phyloP scores from a whole-genome alignment of 495 filamentous ascomycete genomes.

The Penicillium desertorum region DNA sequence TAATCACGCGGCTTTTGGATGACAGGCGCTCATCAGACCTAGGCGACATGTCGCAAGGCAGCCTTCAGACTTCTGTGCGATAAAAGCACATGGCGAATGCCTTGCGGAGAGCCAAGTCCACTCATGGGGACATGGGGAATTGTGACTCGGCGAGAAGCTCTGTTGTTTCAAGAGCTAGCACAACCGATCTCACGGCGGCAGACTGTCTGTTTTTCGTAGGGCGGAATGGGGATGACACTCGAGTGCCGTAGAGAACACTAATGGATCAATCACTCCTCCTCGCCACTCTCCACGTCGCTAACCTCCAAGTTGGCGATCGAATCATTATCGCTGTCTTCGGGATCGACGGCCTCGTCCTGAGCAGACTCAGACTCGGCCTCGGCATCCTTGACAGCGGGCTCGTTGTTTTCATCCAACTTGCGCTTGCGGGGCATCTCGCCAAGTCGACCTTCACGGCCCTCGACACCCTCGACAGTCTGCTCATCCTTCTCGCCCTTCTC shows the following conservation, averaged over 20 bases:
- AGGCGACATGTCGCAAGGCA: constrained; percentile 1
- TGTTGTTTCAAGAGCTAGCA: constrained; percentile 17
- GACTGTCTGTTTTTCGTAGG: constrained; percentile 1
- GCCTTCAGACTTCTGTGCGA: background rate
- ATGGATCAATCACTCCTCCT: constrained; percentile 38
- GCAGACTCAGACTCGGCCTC: constrained; percentile 30
- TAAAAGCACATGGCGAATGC: background rate
- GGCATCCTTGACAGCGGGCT: constrained; percentile 30
- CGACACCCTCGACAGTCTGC: constrained; percentile 37
- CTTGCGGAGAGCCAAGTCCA: constrained; percentile 3
- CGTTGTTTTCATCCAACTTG: constrained; percentile 46
- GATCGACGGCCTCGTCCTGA: constrained; percentile 41
- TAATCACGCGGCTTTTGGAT: background rate
- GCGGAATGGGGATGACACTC: constrained; percentile 7
- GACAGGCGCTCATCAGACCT: background rate
- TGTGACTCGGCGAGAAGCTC: constrained; percentile 12
- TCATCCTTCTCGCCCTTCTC: constrained; percentile 53
- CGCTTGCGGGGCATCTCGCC: constrained; percentile 63
- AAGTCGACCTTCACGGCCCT: constrained; percentile 57
- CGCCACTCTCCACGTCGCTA: constrained; percentile 46
- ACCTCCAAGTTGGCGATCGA: constrained; percentile 47
- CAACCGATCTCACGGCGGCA: background rate
- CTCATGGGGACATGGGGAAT: background rate
- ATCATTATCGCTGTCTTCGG: constrained; percentile 38
- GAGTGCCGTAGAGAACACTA: constrained; percentile 5